Evolutionary conservation across 129 eudicot genomes (phyloP).

Genomic region (Flaveria sonorensis): DNA sequence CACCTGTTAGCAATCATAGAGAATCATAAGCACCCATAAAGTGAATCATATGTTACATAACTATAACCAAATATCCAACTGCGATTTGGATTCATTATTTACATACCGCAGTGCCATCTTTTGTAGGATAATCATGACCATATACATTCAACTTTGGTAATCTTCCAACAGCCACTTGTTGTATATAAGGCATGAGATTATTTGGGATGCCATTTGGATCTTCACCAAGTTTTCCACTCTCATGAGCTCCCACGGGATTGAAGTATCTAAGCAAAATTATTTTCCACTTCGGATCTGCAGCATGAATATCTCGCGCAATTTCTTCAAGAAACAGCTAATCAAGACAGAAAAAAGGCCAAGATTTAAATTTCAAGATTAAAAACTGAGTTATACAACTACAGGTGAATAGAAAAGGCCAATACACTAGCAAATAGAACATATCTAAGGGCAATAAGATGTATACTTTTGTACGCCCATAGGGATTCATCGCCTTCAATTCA

Average conservation of each 20-base stretch:
- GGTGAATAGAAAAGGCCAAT: too few relatives aligned
- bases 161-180: constrained; percentile 96
- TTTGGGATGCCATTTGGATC: constrained; percentile 96
- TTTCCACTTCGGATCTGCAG: constrained; percentile 77
- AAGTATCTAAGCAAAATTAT: constrained; percentile 81
- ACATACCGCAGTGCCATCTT: constrained; percentile 82
- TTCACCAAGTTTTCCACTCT: constrained; percentile 93
- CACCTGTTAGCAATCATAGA: constrained; percentile 41
- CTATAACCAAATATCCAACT: not conserved
- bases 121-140: constrained; percentile 92
- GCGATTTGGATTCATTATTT: too few relatives aligned
- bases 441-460: not conserved
- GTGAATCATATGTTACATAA: not conserved
- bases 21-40: not conserved
- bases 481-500: constrained; percentile 78
- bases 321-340: constrained; percentile 82
- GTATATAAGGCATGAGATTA: constrained; percentile 94
- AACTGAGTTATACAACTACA: not conserved
- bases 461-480: constrained; percentile 99
- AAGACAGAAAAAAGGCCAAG: not conserved
- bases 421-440: too few relatives aligned
- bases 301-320: constrained; percentile 73
- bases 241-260: constrained; percentile 97
- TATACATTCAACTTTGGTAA: constrained; percentile 81
- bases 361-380: not conserved